A percentile compares a stretch with the other conserved stretches of the same genome.
Conservation (phyloP, 345 rosid genomes). For the Syzygium aqueum region DNA sequence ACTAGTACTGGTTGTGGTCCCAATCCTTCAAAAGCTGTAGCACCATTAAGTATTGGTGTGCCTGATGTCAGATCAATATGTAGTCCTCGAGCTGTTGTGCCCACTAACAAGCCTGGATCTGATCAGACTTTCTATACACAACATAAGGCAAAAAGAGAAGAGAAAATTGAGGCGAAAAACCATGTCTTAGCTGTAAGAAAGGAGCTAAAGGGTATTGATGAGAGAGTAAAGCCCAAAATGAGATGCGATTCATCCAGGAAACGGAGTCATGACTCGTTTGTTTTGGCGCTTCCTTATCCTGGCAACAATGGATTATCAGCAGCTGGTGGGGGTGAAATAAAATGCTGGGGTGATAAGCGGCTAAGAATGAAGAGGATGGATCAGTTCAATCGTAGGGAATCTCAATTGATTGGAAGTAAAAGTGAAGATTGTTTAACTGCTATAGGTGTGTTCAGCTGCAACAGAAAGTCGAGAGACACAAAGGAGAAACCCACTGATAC, state of each 20-base stretch:
- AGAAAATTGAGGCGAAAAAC: not conserved
- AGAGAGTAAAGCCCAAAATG: not conserved
- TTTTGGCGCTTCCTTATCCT: not conserved
- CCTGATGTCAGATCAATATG: not conserved
- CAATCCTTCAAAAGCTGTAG: not conserved
- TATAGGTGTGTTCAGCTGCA: not conserved
- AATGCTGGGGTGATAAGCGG: not conserved
- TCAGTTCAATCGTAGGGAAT: constrained; percentile 7
- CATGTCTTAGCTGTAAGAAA: not conserved
- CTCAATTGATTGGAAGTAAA: not conserved
- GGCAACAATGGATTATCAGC: not conserved
- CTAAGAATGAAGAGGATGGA: not conserved
- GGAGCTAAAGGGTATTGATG: not conserved
- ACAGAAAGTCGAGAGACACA: not conserved
- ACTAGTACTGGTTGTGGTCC: not conserved
- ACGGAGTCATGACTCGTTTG: not conserved
- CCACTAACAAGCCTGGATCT: constrained; percentile 10
- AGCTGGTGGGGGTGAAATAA: not conserved
- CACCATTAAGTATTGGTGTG: not conserved
- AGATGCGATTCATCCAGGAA: not conserved
- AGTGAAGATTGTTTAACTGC: not conserved
- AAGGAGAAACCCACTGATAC: not conserved
- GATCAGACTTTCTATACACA: not conserved
- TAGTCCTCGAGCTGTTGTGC: constrained; percentile 21
- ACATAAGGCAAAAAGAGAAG: not conserved